Evolutionary conservation across 1,139 yeast genomes (phyloP).

Genomic region (Yamadazyma sp.): DNA sequence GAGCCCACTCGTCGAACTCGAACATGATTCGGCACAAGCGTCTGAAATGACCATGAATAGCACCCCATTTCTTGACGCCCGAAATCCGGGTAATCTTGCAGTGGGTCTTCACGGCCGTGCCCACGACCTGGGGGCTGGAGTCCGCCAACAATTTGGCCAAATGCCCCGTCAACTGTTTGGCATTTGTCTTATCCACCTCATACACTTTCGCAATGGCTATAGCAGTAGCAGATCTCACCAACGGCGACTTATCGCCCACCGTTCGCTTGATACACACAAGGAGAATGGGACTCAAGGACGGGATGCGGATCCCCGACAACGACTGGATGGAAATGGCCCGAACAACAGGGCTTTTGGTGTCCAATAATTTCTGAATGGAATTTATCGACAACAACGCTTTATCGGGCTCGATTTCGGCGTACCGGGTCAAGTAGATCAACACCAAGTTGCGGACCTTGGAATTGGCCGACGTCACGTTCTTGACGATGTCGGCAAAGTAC

Average conservation of each 20-base stretch:
- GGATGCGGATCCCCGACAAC: slow-evolving; percentile 75
- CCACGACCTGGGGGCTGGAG: slow-evolving; percentile 62
- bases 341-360: slow-evolving; percentile 64
- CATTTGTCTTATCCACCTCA: slow-evolving; percentile 32
- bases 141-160: slow-evolving; percentile 62
- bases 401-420: slow-evolving; percentile 85
- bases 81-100: slow-evolving; percentile 33
- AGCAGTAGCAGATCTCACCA: slow-evolving; percentile 80
- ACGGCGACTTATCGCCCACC: slow-evolving; percentile 68
- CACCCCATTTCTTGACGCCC: slow-evolving; percentile 54
- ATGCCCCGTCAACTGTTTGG: slow-evolving; percentile 46
- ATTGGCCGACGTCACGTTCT: slow-evolving; percentile 76
- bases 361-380: slow-evolving; percentile 81
- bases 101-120: slow-evolving; percentile 63
- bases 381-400: slow-evolving; percentile 85
- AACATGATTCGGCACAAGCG: slow-evolving; percentile 54
- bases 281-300: slow-evolving; percentile 79
- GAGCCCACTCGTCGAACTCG: slow-evolving; percentile 79
- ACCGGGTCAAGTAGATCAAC: slow-evolving; percentile 70
- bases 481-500: slow-evolving; percentile 85
- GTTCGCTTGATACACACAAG: slow-evolving; percentile 71
- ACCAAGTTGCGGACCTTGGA: slow-evolving; percentile 74
- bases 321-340: slow-evolving; percentile 78
- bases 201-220: slow-evolving; percentile 70
- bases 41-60: slow-evolving; percentile 72